Evolutionary conservation across 1,284 basidiomycete species (phyloP).

Genomic region (Filobasidium uniguttulatum): DNA sequence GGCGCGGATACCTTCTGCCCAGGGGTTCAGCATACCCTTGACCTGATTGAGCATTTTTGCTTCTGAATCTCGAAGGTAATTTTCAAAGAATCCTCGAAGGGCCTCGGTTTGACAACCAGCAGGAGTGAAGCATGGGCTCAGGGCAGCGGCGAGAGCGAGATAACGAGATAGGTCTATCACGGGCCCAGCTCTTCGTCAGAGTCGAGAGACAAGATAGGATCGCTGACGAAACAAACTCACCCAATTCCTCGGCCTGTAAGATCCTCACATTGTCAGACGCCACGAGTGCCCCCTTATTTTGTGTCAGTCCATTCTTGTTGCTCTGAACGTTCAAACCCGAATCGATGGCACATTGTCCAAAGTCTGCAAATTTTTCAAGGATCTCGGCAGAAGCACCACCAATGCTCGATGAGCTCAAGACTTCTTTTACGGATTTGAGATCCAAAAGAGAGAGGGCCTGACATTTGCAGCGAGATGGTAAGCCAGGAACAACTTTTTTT

Average conservation of each 20-base stretch:
- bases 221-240: not conserved
- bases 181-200: not conserved
- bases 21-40: not conserved
- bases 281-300: not conserved
- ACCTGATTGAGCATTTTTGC: not conserved
- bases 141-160: not conserved
- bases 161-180: not conserved
- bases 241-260: not conserved
- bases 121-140: not conserved
- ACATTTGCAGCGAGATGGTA: not conserved
- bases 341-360: not conserved
- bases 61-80: slow-evolving; percentile 2
- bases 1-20: not conserved
- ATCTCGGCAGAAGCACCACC: not conserved
- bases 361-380: not conserved
- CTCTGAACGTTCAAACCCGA: not conserved
- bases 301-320: not conserved
- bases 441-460: not conserved
- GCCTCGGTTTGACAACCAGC: not conserved
- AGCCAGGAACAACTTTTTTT: not conserved
- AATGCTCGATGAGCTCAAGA: not conserved
- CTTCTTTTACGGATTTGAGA: not conserved
- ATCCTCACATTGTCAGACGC: not conserved
- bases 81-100: not conserved
- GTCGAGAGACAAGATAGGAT: not conserved